A percentile compares a stretch with the other conserved stretches of the same genome.
These are phyloP conservation scores for Annona cherimola DNA, from an alignment of 164 flowering plant species.

Conservation along the genomic window DNA sequence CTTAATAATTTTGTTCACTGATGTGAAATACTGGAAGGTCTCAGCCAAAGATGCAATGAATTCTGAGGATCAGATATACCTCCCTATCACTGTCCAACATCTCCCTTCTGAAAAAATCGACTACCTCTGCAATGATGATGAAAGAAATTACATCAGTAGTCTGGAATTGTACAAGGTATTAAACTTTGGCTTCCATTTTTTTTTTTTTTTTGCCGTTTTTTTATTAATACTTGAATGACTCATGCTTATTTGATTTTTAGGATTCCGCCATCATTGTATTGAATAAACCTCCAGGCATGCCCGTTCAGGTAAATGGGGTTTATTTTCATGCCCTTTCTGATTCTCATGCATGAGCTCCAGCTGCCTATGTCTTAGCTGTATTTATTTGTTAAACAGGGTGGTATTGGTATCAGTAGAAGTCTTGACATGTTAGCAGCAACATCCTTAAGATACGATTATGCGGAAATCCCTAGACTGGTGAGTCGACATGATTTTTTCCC, in stretches of 20 bases:
- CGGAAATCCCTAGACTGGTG: slow-evolving; percentile 88
- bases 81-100: slow-evolving; percentile 59
- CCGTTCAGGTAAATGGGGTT: slow-evolving; percentile 68
- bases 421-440: slow-evolving; percentile 73
- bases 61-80: slow-evolving; percentile 64
- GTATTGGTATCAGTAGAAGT: slow-evolving; percentile 71
- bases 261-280: slow-evolving; percentile 79
- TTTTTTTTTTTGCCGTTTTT: slow-evolving; percentile 9
- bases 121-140: slow-evolving; percentile 42
- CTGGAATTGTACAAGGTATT: slow-evolving; percentile 80
- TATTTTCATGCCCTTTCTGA: not conserved
- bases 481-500: slow-evolving; percentile 21
- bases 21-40: slow-evolving; percentile 40
- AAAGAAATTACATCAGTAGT: slow-evolving; percentile 47
- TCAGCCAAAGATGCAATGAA: slow-evolving; percentile 70
- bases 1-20: not conserved
- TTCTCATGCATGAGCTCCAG: not conserved
- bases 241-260: slow-evolving; percentile 29
- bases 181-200: slow-evolving; percentile 7
- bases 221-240: not conserved
- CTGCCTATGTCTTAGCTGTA: not conserved
- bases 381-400: slow-evolving; percentile 54
- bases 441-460: slow-evolving; percentile 52
- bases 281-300: slow-evolving; percentile 91
- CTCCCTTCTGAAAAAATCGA: slow-evolving; percentile 28